Percentiles rank a stretch among this genome's conserved stretches.
Evolutionary conservation across 2,329 filamentous ascomycete species (phyloP).

Genomic region (Cordyceps pruinosa): DNA sequence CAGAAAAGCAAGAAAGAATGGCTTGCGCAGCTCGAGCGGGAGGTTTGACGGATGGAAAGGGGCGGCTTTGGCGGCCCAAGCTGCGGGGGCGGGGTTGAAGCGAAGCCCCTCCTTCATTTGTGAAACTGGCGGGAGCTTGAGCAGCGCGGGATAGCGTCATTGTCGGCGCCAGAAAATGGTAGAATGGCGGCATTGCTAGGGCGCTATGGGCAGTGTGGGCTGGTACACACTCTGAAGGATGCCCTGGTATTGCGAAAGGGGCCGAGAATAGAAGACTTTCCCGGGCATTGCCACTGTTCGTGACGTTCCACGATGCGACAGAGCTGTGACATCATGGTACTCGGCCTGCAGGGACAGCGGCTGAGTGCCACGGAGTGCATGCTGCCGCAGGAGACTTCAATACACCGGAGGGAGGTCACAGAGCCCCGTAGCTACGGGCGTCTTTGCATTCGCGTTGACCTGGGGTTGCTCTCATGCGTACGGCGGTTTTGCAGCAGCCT

Average conservation of each 20-base stretch:
- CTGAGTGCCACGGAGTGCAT: too few species aligned
- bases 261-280: too few species aligned
- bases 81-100: conserved; percentile 8
- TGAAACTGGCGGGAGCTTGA: not conserved
- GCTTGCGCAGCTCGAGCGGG: not conserved
- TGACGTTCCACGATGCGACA: not conserved
- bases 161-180: not conserved
- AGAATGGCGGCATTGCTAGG: not conserved
- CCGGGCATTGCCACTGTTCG: not conserved
- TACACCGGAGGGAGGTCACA: too few species aligned
- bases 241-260: not conserved
- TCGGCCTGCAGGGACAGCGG: not conserved
- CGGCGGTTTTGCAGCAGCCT: too few species aligned
- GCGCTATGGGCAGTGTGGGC: too few species aligned
- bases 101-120: not conserved
- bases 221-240: too few species aligned
- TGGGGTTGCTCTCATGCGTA: too few species aligned
- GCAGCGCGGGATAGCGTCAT: not conserved
- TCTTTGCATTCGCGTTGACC: too few species aligned
- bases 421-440: too few species aligned
- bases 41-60: conserved; percentile 6
- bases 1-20: not conserved
- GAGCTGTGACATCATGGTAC: not conserved
- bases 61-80: conserved; percentile 5
- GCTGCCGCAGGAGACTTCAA: too few species aligned